Evolutionary conservation across 345 rosid species (phyloP).

Genomic region (Camelina sativa): DNA sequence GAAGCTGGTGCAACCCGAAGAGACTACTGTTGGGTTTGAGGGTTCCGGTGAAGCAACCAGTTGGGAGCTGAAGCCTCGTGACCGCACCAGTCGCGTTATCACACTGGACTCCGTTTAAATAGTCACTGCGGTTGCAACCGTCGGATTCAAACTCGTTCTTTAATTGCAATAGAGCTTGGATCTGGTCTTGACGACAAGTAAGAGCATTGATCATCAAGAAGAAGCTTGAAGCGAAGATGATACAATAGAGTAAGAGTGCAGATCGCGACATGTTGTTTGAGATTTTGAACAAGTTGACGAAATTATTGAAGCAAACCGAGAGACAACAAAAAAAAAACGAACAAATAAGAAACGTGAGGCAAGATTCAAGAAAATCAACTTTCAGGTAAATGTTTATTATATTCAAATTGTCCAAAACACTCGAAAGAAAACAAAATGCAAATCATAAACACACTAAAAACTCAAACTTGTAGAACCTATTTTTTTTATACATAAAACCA

Average conservation of each 20-base stretch:
- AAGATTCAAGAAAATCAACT: background rate
- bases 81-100: constrained; percentile 22
- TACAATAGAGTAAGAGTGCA: background rate
- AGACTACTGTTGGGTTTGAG: constrained; percentile 29
- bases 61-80: constrained; percentile 24
- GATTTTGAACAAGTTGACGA: background rate
- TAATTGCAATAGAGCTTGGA: background rate
- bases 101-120: constrained; percentile 10
- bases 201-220: background rate
- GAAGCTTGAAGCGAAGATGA: constrained; percentile 1
- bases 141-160: constrained; percentile 28
- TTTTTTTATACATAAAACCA: constrained; percentile 17
- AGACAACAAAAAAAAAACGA: background rate
- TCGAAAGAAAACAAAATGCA: background rate
- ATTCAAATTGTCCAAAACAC: constrained; percentile 1
- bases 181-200: constrained; percentile 13
- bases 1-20: constrained; percentile 13
- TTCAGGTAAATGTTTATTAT: background rate
- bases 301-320: constrained; percentile 1
- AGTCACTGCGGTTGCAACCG: constrained; percentile 8
- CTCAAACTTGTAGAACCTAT: background rate
- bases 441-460: constrained; percentile 29
- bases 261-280: constrained; percentile 1
- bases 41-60: constrained; percentile 7
- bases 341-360: background rate